Evolutionary conservation across 2,329 filamentous ascomycete species (phyloP), one percentile per base, ranked within the genome.

Genomic region (Coniella vitis): DNA sequence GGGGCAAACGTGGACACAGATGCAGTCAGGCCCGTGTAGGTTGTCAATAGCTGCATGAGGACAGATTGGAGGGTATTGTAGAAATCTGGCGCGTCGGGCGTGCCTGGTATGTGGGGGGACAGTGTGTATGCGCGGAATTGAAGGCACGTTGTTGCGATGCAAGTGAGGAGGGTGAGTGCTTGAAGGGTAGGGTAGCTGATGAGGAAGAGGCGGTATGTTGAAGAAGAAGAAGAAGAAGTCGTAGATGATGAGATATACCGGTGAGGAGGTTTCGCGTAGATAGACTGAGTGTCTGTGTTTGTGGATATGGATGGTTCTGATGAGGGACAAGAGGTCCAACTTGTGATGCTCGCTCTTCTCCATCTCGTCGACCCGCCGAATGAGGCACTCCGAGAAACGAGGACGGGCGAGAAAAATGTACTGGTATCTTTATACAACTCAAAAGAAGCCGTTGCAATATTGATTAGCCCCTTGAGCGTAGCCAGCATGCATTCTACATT

Each of bases 21-120:
- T 20, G 38, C 29, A 4, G 37, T 38, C 9, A 47, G 45, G 19
- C 45, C 38, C 4, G 45, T 47, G 38, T 47, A 47, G 10, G 45
- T 47, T 10, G 45, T 47, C 38, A 47, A 38, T 31, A 47, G 45
- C 38, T 47, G 45, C 45, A 47, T 47, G 38, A 41, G 38, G 2
- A 36, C 37, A 13, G 38, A 22, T 32, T 47, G 45, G 17, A 47
- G 29, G 8, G 34, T 37, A 20, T 40, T 47, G 45, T 41, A 47
- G 45, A 47, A 47, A 20, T 47, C 45, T 5, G 45, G 25, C 17
- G 14, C 19, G 45, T 25, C n/a, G 31, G 31, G 3, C 13, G 21
- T n/a, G 29, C 45, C 45, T 13, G 45, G 29, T 13, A 3, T 10
- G 13, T 47, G 45, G 16, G 38, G 1, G 2, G 38, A 40, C 19